phyloP scores from a whole-genome alignment of 2,329 filamentous ascomycete species.

The Sporothrix brasiliensis region DNA sequence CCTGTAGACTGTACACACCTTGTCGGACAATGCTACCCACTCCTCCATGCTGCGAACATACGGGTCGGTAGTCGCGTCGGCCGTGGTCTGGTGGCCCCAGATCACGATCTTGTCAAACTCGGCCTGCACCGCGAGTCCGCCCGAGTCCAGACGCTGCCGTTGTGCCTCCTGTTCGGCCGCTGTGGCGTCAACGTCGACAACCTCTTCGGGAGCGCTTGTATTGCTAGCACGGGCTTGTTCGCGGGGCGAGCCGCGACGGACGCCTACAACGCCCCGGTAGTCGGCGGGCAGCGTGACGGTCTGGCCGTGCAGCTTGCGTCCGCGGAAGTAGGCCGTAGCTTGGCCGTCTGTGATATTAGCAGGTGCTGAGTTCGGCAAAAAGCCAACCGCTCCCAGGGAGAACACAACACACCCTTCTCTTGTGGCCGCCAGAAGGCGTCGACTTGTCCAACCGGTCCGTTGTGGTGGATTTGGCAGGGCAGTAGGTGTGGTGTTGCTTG shows the following conservation, averaged over 20 bases:
- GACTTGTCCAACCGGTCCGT: conserved; percentile 67
- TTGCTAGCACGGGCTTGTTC: conserved; percentile 37
- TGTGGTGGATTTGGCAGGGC: conserved; percentile 78
- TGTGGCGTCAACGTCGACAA: conserved; percentile 46
- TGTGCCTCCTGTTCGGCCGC: conserved; percentile 45
- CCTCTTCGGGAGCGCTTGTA: conserved; percentile 34
- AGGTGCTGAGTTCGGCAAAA: not conserved
- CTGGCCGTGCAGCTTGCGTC: conserved; percentile 74
- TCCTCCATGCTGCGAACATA: conserved; percentile 77
- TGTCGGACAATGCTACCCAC: conserved; percentile 73
- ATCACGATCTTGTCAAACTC: conserved; percentile 75
- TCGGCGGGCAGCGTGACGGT: conserved; percentile 67
- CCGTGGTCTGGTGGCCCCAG: conserved; percentile 78
- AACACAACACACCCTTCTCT: conserved; percentile 23
- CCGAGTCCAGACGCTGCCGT: conserved; percentile 48
- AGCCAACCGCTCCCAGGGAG: no score
- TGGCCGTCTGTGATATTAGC: conserved; percentile 49
- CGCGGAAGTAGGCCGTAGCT: conserved; percentile 71
- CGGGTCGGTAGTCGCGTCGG: conserved; percentile 64
- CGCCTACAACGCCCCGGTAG: conserved; percentile 67
- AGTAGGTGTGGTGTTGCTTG: conserved; percentile 69
- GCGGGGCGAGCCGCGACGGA: conserved; percentile 45
- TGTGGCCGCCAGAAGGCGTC: conserved; percentile 71
- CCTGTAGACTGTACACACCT: conserved; percentile 31
- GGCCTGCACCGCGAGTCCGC: conserved; percentile 64